phyloP scores from a whole-genome alignment of 75 land plant species.

The Azolla pinnata region DNA sequence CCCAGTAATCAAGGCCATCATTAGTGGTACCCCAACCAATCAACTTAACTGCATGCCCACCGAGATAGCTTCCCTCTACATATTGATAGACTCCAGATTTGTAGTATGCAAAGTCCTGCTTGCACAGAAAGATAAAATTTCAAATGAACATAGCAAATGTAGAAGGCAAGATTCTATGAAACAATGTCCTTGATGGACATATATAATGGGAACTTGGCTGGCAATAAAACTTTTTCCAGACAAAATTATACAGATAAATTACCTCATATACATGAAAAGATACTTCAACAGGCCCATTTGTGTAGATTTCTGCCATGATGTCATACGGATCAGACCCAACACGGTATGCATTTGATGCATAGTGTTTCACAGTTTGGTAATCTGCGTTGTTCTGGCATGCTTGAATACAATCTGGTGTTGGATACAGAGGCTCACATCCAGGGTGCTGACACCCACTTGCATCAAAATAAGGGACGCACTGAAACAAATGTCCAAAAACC shows the following conservation, averaged over 20 bases:
- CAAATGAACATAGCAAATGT: neutral
- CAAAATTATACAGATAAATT: too few species aligned
- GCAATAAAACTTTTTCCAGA: too few species aligned
- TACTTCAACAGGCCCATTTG: conserved; percentile 90
- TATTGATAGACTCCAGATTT: conserved; percentile 73
- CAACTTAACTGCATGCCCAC: conserved; percentile 80
- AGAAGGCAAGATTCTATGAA: neutral
- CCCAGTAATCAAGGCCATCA: conserved; percentile 78
- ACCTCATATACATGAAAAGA: conserved; percentile 89
- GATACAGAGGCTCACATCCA: conserved; percentile 77
- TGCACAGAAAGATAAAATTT: neutral
- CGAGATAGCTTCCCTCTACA: conserved; percentile 45
- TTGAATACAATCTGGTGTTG: conserved; percentile 66
- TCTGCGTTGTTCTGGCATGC: conserved; percentile 52
- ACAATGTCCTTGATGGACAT: too few species aligned
- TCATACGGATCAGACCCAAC: conserved; percentile 44
- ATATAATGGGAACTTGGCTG: too few species aligned
- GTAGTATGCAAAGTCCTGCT: conserved; percentile 87
- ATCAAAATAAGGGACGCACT: conserved; percentile 96
- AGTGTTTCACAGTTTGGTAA: conserved; percentile 66
- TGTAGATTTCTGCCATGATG: conserved; percentile 78
- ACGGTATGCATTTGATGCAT: conserved; percentile 50
- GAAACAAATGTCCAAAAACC: conserved; percentile 14
- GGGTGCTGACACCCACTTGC: conserved; percentile 70
- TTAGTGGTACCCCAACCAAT: conserved; percentile 79